Percentiles rank a stretch among this genome's conserved stretches.
Evolutionary conservation across 2,329 filamentous ascomycete genomes (phyloP).

Genomic region (Byssochlamys sp.): DNA sequence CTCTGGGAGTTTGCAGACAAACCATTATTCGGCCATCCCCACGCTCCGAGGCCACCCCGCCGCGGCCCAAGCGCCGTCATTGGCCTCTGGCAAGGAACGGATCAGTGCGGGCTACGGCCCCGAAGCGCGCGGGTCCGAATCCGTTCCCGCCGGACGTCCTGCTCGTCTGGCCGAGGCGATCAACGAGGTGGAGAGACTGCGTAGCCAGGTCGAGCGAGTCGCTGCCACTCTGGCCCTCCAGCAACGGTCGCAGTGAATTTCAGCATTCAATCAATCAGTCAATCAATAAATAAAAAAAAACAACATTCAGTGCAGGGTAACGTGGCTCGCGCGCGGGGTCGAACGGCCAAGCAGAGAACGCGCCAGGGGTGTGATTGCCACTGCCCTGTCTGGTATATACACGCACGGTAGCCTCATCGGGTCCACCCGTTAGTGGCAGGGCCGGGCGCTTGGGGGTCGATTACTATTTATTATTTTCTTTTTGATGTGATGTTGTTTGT

Average conservation of each 20-base stretch:
- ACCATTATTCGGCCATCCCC: constrained; percentile 12
- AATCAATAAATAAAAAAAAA: neutral
- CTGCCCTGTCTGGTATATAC: neutral
- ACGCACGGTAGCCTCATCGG: neutral
- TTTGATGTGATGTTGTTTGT: neutral
- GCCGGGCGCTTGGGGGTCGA: neutral
- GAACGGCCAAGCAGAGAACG: neutral
- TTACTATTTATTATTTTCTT: neutral
- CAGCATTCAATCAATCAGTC: constrained; percentile 4
- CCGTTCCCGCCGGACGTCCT: constrained; percentile 11
- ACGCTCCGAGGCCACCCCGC: constrained; percentile 17
- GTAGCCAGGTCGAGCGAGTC: constrained; percentile 26
- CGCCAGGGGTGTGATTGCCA: neutral
- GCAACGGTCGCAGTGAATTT: constrained; percentile 6
- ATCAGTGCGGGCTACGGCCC: constrained; percentile 15
- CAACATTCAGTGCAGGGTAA: constrained; percentile 1
- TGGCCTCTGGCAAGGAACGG: constrained; percentile 13
- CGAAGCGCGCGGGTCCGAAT: constrained; percentile 14
- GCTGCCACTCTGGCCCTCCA: constrained; percentile 18
- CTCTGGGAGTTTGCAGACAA: constrained; percentile 13
- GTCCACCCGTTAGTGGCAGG: neutral
- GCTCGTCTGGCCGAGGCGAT: constrained; percentile 23
- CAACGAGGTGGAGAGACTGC: constrained; percentile 26
- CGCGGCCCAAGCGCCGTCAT: constrained; percentile 13
- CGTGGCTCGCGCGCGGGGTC: neutral